phyloP scores from a whole-genome alignment of 306 rosid species.

The Rosa multiflora region DNA sequence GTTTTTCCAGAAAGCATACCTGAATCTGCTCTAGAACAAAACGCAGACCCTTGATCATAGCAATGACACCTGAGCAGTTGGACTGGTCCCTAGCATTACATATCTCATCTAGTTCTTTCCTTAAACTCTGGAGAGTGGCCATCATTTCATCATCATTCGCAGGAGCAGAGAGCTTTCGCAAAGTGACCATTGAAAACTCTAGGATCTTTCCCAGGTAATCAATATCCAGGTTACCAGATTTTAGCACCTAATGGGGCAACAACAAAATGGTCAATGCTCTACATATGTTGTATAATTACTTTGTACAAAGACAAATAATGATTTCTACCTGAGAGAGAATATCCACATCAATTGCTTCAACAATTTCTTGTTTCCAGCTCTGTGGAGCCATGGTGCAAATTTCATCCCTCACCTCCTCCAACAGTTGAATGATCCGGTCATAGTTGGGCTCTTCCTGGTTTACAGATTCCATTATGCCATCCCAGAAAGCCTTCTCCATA shows the following conservation, averaged over 20 bases:
- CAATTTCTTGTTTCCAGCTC: slow-evolving; percentile 75
- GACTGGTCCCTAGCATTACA: slow-evolving; percentile 55
- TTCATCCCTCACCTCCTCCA: slow-evolving; percentile 88
- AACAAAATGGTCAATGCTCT: slow-evolving; percentile 11
- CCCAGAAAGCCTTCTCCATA: slow-evolving; percentile 96
- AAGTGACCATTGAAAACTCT: slow-evolving; percentile 69
- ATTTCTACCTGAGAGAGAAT: slow-evolving; percentile 70
- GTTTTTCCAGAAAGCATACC: slow-evolving; percentile 45
- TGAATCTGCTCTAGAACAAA: slow-evolving; percentile 91
- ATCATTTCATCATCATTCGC: slow-evolving; percentile 68
- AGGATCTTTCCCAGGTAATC: slow-evolving; percentile 83
- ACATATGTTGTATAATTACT: background rate
- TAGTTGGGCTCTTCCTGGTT: slow-evolving; percentile 65
- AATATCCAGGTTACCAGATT: slow-evolving; percentile 73
- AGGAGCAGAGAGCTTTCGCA: slow-evolving; percentile 83
- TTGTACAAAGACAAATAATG: slow-evolving; percentile 12
- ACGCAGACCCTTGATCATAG: slow-evolving; percentile 78
- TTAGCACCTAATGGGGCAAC: slow-evolving; percentile 54
- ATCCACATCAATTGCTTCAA: slow-evolving; percentile 72
- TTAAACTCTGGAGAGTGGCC: slow-evolving; percentile 48
- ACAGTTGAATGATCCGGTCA: slow-evolving; percentile 63
- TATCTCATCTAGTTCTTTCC: slow-evolving; percentile 63
- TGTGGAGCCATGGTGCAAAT: slow-evolving; percentile 80
- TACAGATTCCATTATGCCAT: slow-evolving; percentile 73
- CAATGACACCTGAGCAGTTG: slow-evolving; percentile 55